Evolutionary conservation across 306 rosid genomes (phyloP).

Genomic region (Ormosia semicastrata): DNA sequence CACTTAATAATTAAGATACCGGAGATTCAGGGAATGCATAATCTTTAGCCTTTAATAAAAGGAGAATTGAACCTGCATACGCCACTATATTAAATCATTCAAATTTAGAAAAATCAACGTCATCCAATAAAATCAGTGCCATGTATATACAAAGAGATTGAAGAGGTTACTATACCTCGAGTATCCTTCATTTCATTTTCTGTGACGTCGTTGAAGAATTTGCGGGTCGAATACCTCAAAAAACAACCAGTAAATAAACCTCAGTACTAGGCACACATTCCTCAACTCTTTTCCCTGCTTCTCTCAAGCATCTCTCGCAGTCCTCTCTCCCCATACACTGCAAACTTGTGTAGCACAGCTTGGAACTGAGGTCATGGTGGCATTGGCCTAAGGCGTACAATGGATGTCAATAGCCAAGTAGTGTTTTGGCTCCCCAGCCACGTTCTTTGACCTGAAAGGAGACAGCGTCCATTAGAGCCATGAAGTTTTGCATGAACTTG

Average conservation of each 20-base stretch:
- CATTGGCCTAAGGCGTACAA: conserved; percentile 49
- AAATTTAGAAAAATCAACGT: too few relatives aligned
- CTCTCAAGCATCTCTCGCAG: conserved; percentile 39
- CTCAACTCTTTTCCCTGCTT: conserved; percentile 10
- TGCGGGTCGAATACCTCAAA: conserved; percentile 51
- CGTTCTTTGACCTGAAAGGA: conserved; percentile 14
- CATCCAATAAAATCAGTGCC: too few relatives aligned
- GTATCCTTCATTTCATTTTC: neutral
- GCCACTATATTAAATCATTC: too few relatives aligned
- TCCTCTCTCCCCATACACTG: conserved; percentile 25
- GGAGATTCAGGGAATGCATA: too few relatives aligned
- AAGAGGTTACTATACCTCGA: too few relatives aligned
- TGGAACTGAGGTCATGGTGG: conserved; percentile 27
- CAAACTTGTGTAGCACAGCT: conserved; percentile 37
- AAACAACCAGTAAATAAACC: conserved; percentile 51
- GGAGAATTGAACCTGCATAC: too few relatives aligned
- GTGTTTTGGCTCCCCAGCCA: conserved; percentile 21
- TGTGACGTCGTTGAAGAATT: conserved; percentile 28
- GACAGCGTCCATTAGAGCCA: conserved; percentile 28
- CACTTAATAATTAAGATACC: too few relatives aligned
- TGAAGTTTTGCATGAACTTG: conserved; percentile 11
- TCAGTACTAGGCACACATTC: conserved; percentile 39
- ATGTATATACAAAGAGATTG: too few relatives aligned
- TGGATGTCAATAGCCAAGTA: neutral
- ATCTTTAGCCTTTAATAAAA: too few relatives aligned